These are phyloP conservation scores for Paralagenidium karlingii DNA, from an alignment of 352 stramenopile species.

Conservation along the genomic window DNA sequence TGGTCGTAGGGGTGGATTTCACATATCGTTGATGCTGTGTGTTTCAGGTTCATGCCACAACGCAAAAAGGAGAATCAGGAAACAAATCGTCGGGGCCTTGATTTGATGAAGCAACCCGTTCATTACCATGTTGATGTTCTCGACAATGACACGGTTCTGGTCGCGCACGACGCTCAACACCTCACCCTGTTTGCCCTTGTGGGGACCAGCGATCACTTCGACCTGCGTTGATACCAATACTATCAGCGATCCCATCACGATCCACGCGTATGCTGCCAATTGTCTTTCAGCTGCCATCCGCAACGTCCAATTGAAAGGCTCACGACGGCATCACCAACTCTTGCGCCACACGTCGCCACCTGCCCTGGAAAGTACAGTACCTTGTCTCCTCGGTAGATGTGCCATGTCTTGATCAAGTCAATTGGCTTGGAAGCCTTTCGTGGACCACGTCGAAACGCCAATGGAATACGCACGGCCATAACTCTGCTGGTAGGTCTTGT, in stretches of 20 bases:
- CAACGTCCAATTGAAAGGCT: too few species aligned
- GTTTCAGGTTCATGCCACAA: too few species aligned
- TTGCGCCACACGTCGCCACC: too few species aligned
- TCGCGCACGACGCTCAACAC: constrained; percentile 64
- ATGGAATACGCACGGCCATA: constrained; percentile 67
- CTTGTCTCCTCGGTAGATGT: constrained; percentile 65
- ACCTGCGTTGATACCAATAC: constrained; percentile 21
- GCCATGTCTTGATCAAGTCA: constrained; percentile 65
- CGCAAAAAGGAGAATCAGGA: not conserved
- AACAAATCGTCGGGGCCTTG: not conserved
- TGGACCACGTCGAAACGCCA: constrained; percentile 64
- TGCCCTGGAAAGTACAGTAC: constrained; percentile 12
- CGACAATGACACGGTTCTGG: constrained; percentile 65
- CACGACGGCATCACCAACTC: too few species aligned
- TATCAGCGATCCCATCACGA: too few species aligned
- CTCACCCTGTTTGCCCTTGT: constrained; percentile 73
- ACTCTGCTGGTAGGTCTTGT: too few species aligned
- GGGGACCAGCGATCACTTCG: constrained; percentile 65
- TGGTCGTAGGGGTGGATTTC: constrained; percentile 52
- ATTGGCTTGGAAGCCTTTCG: constrained; percentile 72
- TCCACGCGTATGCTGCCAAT: not conserved
- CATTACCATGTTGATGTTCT: constrained; percentile 81
- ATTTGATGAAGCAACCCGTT: not conserved
- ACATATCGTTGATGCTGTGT: constrained; percentile 63
- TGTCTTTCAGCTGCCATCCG: not conserved